Evolutionary conservation across 495 filamentous ascomycete species (phyloP).

Genomic region (Tuber aestivum): DNA sequence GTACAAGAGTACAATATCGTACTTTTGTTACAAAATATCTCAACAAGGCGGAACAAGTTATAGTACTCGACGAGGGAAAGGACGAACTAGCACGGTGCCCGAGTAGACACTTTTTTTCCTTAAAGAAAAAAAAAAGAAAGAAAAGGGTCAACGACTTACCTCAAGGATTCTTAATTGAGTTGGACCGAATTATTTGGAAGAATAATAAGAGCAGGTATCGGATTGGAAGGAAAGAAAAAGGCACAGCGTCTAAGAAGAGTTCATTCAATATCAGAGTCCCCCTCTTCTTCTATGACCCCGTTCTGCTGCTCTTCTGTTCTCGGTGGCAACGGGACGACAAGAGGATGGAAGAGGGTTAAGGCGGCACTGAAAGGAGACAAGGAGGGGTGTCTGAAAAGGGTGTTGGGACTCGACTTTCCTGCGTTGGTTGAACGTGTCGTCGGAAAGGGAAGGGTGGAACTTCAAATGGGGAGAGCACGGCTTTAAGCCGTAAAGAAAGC

Average conservation of each 20-base stretch:
- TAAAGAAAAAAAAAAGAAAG: not conserved
- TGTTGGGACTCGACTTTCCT: constrained; percentile 38
- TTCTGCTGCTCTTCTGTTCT: constrained; percentile 3
- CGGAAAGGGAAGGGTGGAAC: constrained; percentile 41
- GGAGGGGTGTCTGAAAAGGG: constrained; percentile 38
- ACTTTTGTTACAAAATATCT: not conserved
- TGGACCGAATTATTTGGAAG: not conserved
- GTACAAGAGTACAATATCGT: not conserved
- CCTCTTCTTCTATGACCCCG: not conserved
- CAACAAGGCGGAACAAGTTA: not conserved
- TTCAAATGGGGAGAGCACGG: constrained; percentile 39
- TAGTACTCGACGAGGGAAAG: not conserved
- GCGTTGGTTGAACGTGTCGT: constrained; percentile 38
- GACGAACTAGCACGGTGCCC: not conserved
- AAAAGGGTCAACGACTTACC: not conserved
- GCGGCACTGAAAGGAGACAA: constrained; percentile 38
- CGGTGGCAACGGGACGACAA: constrained; percentile 1
- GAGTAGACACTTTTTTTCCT: not conserved
- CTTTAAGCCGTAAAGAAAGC: constrained; percentile 28
- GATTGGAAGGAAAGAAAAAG: not conserved
- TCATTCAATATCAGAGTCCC: not conserved
- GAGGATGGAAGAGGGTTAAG: constrained; percentile 20
- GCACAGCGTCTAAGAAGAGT: not conserved
- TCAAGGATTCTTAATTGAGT: not conserved
- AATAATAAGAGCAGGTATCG: not conserved